These are phyloP conservation scores for Adenanthera pavonina DNA, from an alignment of 306 rosid species.

Conservation along the genomic window DNA sequence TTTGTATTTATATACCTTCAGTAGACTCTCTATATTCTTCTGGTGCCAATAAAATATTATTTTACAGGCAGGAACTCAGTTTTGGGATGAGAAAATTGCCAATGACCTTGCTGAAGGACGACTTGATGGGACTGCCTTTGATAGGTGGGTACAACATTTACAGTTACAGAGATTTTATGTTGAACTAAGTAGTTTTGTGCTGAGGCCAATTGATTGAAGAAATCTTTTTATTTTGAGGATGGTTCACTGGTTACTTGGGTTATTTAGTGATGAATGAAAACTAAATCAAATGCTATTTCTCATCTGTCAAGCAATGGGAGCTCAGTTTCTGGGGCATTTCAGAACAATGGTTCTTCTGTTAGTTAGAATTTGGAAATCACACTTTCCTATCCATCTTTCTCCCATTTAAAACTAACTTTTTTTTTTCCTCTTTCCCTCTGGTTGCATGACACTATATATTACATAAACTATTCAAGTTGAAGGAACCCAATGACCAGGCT, in stretches of 20 bases:
- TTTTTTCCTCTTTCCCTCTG: background rate
- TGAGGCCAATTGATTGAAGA: background rate
- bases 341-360: conserved; percentile 2
- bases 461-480: background rate
- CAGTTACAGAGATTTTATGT: conserved; percentile 7
- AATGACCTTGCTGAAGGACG: conserved; percentile 80
- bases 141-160: conserved; percentile 63
- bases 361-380: conserved; percentile 12
- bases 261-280: conserved; percentile 12
- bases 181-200: conserved; percentile 8
- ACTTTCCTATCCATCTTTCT: conserved; percentile 27
- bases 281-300: background rate
- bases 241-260: background rate
- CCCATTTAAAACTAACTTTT: background rate
- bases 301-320: conserved; percentile 17
- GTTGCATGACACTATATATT: background rate
- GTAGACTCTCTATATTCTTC: conserved; percentile 23
- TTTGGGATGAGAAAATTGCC: conserved; percentile 98
- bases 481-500: background rate
- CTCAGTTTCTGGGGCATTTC: conserved; percentile 2
- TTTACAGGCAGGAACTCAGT: conserved; percentile 94
- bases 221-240: background rate
- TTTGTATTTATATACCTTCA: conserved; percentile 20
- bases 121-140: conserved; percentile 87
- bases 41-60: conserved; percentile 35